These are phyloP conservation scores for Monascus purpureus DNA, from an alignment of 495 filamentous ascomycete genomes.

Conservation along the genomic window DNA sequence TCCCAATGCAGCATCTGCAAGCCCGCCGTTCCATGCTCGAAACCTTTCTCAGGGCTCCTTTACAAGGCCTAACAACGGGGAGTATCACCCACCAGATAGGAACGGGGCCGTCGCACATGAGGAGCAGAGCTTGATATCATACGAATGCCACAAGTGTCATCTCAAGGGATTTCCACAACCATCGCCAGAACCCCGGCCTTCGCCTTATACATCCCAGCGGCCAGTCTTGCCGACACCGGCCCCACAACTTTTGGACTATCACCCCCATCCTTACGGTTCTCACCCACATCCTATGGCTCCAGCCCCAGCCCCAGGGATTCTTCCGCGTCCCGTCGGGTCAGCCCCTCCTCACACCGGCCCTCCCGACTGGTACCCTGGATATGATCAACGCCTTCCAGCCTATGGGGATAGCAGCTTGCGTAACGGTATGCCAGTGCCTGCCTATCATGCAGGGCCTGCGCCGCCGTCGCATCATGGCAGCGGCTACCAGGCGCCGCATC, in stretches of 20 bases:
- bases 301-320: conserved; percentile 5
- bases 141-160: conserved; percentile 41
- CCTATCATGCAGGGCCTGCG: conserved; percentile 13
- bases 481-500: conserved; percentile 18
- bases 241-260: conserved; percentile 18
- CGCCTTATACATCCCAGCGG: conserved; percentile 20
- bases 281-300: conserved; percentile 19
- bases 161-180: conserved; percentile 25
- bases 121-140: conserved; percentile 6
- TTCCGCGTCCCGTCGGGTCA: conserved; percentile 19
- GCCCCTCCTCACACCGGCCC: conserved; percentile 14
- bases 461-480: conserved; percentile 16
- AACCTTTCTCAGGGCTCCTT: conserved; percentile 12
- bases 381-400: conserved; percentile 21
- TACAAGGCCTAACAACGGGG: conserved; percentile 19
- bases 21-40: conserved; percentile 15
- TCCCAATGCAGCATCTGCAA: conserved; percentile 6
- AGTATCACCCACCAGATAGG: conserved; percentile 6
- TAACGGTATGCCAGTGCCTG: conserved; percentile 22
- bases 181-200: conserved; percentile 22
- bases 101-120: neutral
- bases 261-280: conserved; percentile 14
- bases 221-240: conserved; percentile 21
- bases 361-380: conserved; percentile 18
- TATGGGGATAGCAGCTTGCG: conserved; percentile 14